These are phyloP conservation scores for Pulicaria dysenterica DNA, from an alignment of 129 eudicot species.

Conservation along the genomic window DNA sequence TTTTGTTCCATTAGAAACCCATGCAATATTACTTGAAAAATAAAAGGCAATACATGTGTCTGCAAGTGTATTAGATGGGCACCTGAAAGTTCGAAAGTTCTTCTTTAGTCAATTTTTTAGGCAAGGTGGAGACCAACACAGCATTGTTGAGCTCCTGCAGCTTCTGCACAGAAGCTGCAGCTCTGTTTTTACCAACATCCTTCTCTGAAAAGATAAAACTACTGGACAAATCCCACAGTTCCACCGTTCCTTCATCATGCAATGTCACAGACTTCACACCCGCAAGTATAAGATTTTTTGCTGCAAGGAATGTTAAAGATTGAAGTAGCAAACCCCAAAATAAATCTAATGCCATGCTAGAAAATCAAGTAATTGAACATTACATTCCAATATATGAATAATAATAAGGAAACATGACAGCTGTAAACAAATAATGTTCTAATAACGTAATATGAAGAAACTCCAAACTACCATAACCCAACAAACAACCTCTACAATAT, in stretches of 20 bases:
- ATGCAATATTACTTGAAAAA: background rate
- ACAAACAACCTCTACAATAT: constrained; percentile 7
- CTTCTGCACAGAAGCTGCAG: constrained; percentile 82
- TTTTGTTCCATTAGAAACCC: background rate
- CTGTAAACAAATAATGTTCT: constrained; percentile 1
- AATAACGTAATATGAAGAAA: background rate
- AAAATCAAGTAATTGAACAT: constrained; percentile 6
- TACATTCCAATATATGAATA: background rate
- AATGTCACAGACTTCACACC: constrained; percentile 92
- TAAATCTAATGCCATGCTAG: background rate
- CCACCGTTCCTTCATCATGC: constrained; percentile 90
- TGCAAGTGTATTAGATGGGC: constrained; percentile 14
- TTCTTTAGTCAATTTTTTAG: constrained; percentile 73
- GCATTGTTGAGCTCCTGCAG: constrained; percentile 97
- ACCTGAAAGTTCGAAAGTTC: constrained; percentile 89
- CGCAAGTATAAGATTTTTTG: constrained; percentile 88
- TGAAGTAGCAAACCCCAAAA: background rate
- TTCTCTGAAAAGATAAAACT: constrained; percentile 78
- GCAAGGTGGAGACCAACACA: constrained; percentile 69
- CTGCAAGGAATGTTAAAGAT: constrained; percentile 42
- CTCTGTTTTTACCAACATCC: constrained; percentile 94
- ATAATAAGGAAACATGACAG: background rate
- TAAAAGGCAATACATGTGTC: background rate
- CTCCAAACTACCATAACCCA: background rate
- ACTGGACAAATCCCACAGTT: constrained; percentile 93